Evolutionary conservation across 2,329 filamentous ascomycete species (phyloP).

Genomic region (Purpureocillium lavendulum): DNA sequence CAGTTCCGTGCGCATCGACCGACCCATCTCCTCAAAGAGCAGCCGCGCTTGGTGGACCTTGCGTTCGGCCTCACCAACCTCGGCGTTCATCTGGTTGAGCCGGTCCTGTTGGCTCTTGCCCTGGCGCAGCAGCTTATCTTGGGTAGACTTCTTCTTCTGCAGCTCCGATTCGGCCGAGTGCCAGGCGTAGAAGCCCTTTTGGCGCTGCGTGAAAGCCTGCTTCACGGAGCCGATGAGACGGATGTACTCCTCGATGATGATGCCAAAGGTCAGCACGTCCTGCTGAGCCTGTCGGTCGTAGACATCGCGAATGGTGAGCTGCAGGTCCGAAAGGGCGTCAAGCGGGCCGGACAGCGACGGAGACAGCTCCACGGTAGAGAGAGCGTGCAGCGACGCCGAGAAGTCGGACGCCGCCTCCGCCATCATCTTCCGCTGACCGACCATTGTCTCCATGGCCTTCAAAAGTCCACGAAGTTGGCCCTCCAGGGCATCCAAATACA

Average conservation of each 20-base stretch:
- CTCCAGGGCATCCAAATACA: conserved; percentile 91
- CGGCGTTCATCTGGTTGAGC: conserved; percentile 82
- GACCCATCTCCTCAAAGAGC: conserved; percentile 95
- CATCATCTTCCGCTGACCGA: conserved; percentile 84
- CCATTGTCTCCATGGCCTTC: conserved; percentile 90
- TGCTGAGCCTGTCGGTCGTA: conserved; percentile 97
- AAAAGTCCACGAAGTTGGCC: conserved; percentile 82
- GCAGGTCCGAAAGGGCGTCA: conserved; percentile 85
- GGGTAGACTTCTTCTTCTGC: conserved; percentile 77
- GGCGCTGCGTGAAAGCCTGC: conserved; percentile 81
- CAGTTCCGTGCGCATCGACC: conserved; percentile 82
- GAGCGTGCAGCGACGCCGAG: conserved; percentile 81
- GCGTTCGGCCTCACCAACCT: conserved; percentile 90
- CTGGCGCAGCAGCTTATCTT: conserved; percentile 92
- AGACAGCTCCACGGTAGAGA: conserved; percentile 88
- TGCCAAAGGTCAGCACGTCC: conserved; percentile 90
- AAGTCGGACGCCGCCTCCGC: conserved; percentile 92
- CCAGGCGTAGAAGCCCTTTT: conserved; percentile 95
- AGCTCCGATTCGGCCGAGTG: conserved; percentile 84
- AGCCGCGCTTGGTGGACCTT: conserved; percentile 85
- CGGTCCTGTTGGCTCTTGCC: conserved; percentile 94
- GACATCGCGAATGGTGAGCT: conserved; percentile 87
- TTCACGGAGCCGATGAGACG: conserved; percentile 93
- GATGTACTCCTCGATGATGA: conserved; percentile 97
- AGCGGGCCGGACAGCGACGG: conserved; percentile 80